These are phyloP conservation scores for Stromatinia cepivora DNA, from an alignment of 2,329 filamentous ascomycete genomes.

Conservation along the genomic window DNA sequence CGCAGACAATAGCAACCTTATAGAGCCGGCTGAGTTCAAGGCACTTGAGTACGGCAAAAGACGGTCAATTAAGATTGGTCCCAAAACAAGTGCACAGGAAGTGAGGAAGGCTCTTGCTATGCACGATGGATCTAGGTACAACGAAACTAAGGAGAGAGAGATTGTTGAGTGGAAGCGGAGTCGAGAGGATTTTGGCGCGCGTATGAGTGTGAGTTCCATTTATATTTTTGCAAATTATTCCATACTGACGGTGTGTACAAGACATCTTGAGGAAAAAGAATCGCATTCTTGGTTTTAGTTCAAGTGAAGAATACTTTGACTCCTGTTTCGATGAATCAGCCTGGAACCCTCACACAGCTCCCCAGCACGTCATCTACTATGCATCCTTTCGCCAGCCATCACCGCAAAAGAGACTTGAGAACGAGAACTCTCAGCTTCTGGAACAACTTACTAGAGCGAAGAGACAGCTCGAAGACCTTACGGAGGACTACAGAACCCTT, in stretches of 20 bases:
- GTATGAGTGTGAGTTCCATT: not conserved
- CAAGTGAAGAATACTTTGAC: slow-evolving; percentile 1
- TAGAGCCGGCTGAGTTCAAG: not conserved
- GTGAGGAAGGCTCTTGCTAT: not conserved
- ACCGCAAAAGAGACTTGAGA: not conserved
- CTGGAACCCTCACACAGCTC: not conserved
- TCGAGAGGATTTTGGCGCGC: not conserved
- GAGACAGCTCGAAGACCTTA: not conserved
- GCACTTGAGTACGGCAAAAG: not conserved
- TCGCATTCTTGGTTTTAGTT: not conserved
- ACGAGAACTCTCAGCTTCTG: not conserved
- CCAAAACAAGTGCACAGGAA: not conserved
- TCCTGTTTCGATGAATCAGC: not conserved
- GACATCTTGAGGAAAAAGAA: not conserved
- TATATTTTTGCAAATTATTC: not conserved
- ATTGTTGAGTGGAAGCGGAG: not conserved
- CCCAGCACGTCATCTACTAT: not conserved
- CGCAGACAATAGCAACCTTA: not conserved
- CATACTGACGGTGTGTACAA: not conserved
- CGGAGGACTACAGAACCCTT: not conserved
- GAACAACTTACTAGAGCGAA: not conserved
- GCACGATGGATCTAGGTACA: not conserved
- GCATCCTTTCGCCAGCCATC: not conserved
- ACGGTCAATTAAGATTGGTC: not conserved
- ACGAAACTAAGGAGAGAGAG: not conserved